phyloP scores from a whole-genome alignment of 1,139 yeast species.

The Torulaspora pretoriensis region DNA sequence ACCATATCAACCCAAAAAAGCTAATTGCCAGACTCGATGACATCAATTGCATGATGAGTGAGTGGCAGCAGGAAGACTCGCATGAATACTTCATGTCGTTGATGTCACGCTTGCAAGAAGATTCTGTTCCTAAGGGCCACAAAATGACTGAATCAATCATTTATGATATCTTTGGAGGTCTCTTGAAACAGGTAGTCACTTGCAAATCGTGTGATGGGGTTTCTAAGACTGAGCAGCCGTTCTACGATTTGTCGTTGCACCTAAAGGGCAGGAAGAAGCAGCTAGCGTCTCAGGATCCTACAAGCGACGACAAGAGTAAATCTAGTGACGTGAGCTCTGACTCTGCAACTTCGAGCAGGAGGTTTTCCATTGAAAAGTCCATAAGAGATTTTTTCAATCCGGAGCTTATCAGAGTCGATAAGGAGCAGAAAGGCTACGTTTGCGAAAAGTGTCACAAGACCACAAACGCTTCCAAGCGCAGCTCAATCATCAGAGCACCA shows the following conservation, averaged over 20 bases:
- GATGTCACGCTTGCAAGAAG: conserved; percentile 84
- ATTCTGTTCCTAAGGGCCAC: conserved; percentile 80
- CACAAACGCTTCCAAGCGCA: conserved; percentile 73
- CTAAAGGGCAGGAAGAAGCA: conserved; percentile 47
- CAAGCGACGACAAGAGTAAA: conserved; percentile 3
- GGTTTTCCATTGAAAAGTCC: conserved; percentile 67
- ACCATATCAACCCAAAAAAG: conserved; percentile 67
- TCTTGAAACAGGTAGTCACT: conserved; percentile 75
- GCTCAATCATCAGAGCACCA: conserved; percentile 76
- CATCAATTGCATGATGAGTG: conserved; percentile 93
- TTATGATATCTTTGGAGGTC: conserved; percentile 92
- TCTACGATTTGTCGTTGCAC: conserved; percentile 83
- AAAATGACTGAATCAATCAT: conserved; percentile 77
- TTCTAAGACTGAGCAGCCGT: conserved; percentile 89
- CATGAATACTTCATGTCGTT: conserved; percentile 95
- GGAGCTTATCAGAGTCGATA: conserved; percentile 66
- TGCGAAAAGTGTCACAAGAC: conserved; percentile 82
- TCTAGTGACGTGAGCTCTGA: conserved; percentile 3
- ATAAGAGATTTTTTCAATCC: conserved; percentile 76
- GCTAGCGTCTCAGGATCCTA: conserved; percentile 2
- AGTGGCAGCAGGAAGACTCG: conserved; percentile 96
- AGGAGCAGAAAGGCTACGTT: conserved; percentile 66
- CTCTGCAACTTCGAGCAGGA: conserved; percentile 27
- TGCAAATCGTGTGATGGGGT: conserved; percentile 76
- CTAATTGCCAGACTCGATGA: conserved; percentile 71